These are phyloP conservation scores for Malus sieversii DNA, from an alignment of 306 rosid species.

Conservation along the genomic window DNA sequence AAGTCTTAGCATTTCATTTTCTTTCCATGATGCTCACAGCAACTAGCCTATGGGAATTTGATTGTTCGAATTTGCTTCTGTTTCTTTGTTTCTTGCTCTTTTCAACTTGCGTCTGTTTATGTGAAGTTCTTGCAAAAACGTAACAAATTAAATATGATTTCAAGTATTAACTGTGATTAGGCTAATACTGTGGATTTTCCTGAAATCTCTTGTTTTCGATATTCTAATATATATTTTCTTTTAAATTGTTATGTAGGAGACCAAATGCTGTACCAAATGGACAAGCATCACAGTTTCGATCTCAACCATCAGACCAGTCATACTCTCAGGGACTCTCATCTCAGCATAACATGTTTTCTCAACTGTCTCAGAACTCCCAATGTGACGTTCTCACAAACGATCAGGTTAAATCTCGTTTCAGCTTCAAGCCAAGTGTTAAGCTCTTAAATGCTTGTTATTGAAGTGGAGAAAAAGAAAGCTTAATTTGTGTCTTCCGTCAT, in stretches of 20 bases:
- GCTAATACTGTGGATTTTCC: neutral
- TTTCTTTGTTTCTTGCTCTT: neutral
- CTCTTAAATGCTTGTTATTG: neutral
- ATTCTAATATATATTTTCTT: neutral
- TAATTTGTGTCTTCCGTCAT: neutral
- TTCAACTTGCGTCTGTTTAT: neutral
- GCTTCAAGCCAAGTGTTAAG: neutral
- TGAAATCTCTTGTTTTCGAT: neutral
- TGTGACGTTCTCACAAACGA: conserved; percentile 61
- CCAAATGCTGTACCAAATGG: conserved; percentile 42
- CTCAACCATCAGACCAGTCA: conserved; percentile 84
- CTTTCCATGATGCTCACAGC: neutral
- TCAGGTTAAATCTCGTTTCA: conserved; percentile 47
- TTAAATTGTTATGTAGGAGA: conserved; percentile 35
- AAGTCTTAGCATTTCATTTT: neutral
- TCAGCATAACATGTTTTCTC: conserved; percentile 71
- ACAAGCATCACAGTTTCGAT: conserved; percentile 71
- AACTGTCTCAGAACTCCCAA: conserved; percentile 74
- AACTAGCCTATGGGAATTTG: neutral
- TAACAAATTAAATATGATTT: neutral
- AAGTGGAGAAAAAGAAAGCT: conserved; percentile 3
- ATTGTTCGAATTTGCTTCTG: neutral
- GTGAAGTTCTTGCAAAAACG: neutral
- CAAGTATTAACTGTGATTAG: neutral
- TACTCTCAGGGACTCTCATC: conserved; percentile 80